Base-by-base conservation (phyloP, 805 yeast genomes). In the Yarrowia porcina region DNA sequence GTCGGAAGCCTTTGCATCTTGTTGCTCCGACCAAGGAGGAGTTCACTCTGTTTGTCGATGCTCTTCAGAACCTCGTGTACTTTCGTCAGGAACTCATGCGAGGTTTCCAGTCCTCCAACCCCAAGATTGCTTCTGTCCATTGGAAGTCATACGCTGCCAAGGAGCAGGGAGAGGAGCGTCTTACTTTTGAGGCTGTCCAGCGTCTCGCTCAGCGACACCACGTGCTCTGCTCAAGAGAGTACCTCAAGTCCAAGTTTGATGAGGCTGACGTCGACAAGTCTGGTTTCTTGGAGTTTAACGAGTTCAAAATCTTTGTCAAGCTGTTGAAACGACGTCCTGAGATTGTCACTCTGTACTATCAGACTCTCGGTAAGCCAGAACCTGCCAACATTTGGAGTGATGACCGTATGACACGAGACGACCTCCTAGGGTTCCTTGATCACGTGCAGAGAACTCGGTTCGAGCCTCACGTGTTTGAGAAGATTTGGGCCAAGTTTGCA, bases 1-100 rank as follows among this genome's bases (percentile, higher is more conserved):
- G 81, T 1, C 89, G 87, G 70, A 89, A 90, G 68, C 88, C 92
- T 0, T 73, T 94, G 61, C 97, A 93, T 74, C 74, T 91, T 15
- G 83, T 92, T 9, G 91, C 96, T 0, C 73, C 80, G 0, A 75
- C 79, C 9, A 75, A 74, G 52, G 73, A 73, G 25, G 86, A 83
- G 41, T 83, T 81, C 59, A 80, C 88, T 68, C 65, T 80, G 67
- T 77, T 90, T 70, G 69, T 86, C 32, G 69, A 77, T 32, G 84
- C 89, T 32, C 72, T 88, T 17, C 78, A 79, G 45, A 80, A 82
- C 38, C 73, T 91, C 13, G 82, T 83, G 1, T 75, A 76, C 36
- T 81, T 84, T 59, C 79, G 92, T 61, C 79, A 82, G 54, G 88
- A 83, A 62, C 72, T 89, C 52, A 83, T 84, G 82, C 78, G 81